These are phyloP conservation scores for Herpotrichia juniperi DNA, from an alignment of 2,329 filamentous ascomycete species.

Conservation along the genomic window DNA sequence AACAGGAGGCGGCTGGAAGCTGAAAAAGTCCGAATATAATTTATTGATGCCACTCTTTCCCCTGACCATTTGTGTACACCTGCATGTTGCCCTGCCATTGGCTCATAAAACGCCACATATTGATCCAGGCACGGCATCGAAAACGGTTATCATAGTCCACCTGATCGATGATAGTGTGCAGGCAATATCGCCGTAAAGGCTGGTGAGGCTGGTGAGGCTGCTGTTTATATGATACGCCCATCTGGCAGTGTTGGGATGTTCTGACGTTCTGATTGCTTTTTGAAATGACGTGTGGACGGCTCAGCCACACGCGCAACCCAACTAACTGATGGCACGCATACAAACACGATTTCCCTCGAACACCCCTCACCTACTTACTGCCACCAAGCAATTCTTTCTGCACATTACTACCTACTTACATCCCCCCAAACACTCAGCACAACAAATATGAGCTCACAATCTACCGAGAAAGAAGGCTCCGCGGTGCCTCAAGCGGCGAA, in stretches of 20 bases:
- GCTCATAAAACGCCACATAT: neutral
- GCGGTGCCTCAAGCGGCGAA: slow-evolving; percentile 54
- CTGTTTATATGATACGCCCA: neutral
- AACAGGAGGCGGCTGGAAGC: neutral
- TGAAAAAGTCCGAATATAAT: neutral
- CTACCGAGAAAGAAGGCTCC: slow-evolving; percentile 48
- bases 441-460: slow-evolving; percentile 24
- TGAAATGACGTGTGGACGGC: slow-evolving; percentile 11
- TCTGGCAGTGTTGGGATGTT: no score
- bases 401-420: neutral
- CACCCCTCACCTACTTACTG: neutral
- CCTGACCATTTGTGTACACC: neutral
- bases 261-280: neutral
- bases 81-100: neutral
- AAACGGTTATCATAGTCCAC: neutral
- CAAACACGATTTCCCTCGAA: slow-evolving; percentile 1
- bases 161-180: neutral
- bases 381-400: neutral
- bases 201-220: no score
- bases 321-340: neutral
- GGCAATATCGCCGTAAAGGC: neutral
- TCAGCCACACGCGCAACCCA: slow-evolving; percentile 11
- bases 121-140: neutral
- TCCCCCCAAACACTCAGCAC: neutral
- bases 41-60: neutral